A percentile compares a stretch with the other conserved stretches of the same genome.
Evolutionary conservation across 2,329 filamentous ascomycete genomes (phyloP).

Genomic region (Aspergillus udagawae): DNA sequence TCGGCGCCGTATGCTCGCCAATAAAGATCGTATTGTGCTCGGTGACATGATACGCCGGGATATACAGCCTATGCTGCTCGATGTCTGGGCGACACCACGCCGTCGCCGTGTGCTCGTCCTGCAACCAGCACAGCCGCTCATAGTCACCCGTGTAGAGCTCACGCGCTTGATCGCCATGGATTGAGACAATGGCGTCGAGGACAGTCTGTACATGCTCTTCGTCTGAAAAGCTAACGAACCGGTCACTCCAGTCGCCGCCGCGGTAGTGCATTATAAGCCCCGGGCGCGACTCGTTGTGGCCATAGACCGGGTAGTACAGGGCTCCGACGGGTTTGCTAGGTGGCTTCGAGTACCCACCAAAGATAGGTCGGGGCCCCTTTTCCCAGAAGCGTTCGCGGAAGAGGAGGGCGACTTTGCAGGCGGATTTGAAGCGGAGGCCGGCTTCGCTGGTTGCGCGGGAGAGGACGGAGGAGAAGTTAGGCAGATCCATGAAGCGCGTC

Average conservation of each 20-base stretch:
- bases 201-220: conserved; percentile 9
- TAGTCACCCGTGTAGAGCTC: conserved; percentile 31
- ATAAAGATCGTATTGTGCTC: conserved; percentile 34
- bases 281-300: no score
- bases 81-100: conserved; percentile 28
- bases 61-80: conserved; percentile 32
- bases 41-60: conserved; percentile 30
- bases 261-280: no score
- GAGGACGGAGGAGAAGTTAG: conserved; percentile 29
- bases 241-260: no score
- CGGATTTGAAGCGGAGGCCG: conserved; percentile 28
- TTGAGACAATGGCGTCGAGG: conserved; percentile 23
- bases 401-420: conserved; percentile 32
- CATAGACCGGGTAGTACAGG: no score
- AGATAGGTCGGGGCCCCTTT: conserved; percentile 16
- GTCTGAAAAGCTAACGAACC: no score
- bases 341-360: no score
- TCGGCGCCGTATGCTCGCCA: conserved; percentile 34
- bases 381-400: conserved; percentile 34
- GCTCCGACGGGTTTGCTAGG: no score
- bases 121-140: conserved; percentile 31
- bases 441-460: conserved; percentile 20
- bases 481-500: conserved; percentile 31
- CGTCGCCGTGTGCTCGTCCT: conserved; percentile 26
- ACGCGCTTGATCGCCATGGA: conserved; percentile 25